A percentile compares a stretch with the other conserved stretches of the same genome.
These are phyloP conservation scores for Azolla pinnata DNA, from an alignment of 75 land plant genomes.

Conservation along the genomic window DNA sequence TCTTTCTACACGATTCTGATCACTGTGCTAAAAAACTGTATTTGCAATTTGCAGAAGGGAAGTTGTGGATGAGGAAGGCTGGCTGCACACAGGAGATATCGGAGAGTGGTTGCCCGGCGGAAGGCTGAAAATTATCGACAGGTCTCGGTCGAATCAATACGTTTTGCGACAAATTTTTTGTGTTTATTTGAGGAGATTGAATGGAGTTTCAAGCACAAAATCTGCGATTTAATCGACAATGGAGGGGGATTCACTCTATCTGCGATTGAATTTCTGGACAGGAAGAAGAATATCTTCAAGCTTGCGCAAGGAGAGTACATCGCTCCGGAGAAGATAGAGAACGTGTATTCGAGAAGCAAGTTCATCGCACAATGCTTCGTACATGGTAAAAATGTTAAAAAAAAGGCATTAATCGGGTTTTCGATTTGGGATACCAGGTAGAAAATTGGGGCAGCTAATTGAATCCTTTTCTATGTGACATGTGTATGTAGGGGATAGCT, in stretches of 20 bases:
- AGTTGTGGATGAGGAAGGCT: slow-evolving; percentile 79
- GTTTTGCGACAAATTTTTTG: too few species aligned
- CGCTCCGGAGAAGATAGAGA: slow-evolving; percentile 98
- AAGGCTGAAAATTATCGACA: slow-evolving; percentile 82
- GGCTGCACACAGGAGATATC: slow-evolving; percentile 97
- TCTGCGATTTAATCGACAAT: too few species aligned
- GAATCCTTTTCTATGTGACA: too few species aligned
- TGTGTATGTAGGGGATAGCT: slow-evolving; percentile 89
- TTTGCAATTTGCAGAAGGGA: slow-evolving; percentile 45
- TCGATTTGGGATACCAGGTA: too few species aligned
- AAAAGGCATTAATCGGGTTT: too few species aligned
- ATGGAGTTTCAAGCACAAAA: too few species aligned
- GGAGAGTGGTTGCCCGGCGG: slow-evolving; percentile 89
- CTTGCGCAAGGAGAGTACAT: slow-evolving; percentile 98
- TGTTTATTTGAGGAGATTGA: too few species aligned
- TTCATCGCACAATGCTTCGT: slow-evolving; percentile 84
- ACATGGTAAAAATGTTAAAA: slow-evolving; percentile 56
- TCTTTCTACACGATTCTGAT: not conserved
- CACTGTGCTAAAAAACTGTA: too few species aligned
- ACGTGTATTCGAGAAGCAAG: slow-evolving; percentile 82
- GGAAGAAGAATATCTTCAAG: slow-evolving; percentile 99
- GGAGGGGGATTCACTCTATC: too few species aligned
- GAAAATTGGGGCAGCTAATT: too few species aligned
- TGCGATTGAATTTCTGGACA: too few species aligned
- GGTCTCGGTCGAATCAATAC: slow-evolving; percentile 42